phyloP scores from a whole-genome alignment of 2,329 filamentous ascomycete species.

The Aspergillus alliaceus region DNA sequence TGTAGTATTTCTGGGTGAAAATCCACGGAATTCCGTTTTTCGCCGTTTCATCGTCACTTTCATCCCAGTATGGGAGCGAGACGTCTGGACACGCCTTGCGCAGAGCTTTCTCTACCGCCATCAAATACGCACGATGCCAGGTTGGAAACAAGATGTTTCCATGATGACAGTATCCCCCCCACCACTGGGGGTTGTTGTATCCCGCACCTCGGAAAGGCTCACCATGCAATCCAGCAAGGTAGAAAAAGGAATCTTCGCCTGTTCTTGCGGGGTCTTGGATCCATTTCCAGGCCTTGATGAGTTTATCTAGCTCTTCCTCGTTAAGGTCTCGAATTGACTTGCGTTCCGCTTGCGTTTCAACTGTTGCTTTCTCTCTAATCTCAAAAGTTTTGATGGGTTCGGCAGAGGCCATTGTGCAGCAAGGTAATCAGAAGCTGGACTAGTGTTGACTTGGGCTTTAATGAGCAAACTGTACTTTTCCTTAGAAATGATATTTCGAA shows the following conservation, averaged over 20 bases:
- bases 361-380: no score
- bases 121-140: slow-evolving; percentile 32
- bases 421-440: no score
- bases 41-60: background rate
- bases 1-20: no score
- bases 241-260: slow-evolving; percentile 23
- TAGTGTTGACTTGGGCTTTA: no score
- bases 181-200: slow-evolving; percentile 19
- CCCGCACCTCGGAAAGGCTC: slow-evolving; percentile 26
- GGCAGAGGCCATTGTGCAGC: no score
- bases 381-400: no score
- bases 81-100: slow-evolving; percentile 1
- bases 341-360: background rate
- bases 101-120: slow-evolving; percentile 21
- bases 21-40: background rate
- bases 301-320: background rate
- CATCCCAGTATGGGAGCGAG: background rate
- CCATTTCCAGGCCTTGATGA: background rate
- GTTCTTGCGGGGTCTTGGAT: background rate
- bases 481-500: no score
- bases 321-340: background rate
- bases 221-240: slow-evolving; percentile 29
- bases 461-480: no score
- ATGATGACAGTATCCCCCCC: slow-evolving; percentile 33
- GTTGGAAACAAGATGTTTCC: slow-evolving; percentile 29